Percentiles rank a stretch among this genome's conserved stretches.
Evolutionary conservation across 257 asterid species (phyloP).

Genomic region (Penstemon barbatus): DNA sequence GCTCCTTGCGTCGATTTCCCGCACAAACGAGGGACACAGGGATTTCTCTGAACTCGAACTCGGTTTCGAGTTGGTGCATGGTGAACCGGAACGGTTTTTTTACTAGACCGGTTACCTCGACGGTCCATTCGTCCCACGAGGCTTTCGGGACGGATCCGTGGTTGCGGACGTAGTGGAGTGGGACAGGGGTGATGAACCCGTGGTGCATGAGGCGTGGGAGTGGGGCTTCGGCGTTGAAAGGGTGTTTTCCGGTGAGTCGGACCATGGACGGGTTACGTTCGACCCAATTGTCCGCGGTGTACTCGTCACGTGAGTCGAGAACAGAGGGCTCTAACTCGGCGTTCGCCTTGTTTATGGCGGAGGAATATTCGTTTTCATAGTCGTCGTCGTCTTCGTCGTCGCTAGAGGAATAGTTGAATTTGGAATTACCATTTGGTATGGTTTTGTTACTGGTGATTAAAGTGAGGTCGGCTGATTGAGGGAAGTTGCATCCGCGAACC

Average conservation of each 20-base stretch:
- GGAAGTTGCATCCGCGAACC: constrained; percentile 48
- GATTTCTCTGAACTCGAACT: constrained; percentile 52
- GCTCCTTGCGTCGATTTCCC: constrained; percentile 88
- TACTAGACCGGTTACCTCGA: constrained; percentile 76
- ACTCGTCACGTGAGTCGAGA: constrained; percentile 62
- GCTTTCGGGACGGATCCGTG: constrained; percentile 84
- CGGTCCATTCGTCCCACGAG: constrained; percentile 68
- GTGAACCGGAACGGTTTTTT: constrained; percentile 58
- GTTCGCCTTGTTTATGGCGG: constrained; percentile 43
- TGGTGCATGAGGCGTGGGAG: constrained; percentile 77
- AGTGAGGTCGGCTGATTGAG: constrained; percentile 28
- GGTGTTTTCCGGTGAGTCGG: constrained; percentile 94
- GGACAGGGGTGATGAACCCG: constrained; percentile 95
- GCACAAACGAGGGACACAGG: constrained; percentile 89
- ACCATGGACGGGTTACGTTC: constrained; percentile 72
- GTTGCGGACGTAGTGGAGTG: constrained; percentile 95
- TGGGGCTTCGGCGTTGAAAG: constrained; percentile 93
- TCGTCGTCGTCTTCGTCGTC: constrained; percentile 52
- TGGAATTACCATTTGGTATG: background rate
- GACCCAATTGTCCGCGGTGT: constrained; percentile 80
- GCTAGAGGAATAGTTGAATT: constrained; percentile 43
- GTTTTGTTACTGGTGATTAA: constrained; percentile 16
- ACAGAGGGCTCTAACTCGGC: constrained; percentile 69
- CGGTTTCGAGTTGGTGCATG: constrained; percentile 64
- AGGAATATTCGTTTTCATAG: constrained; percentile 25